Evolutionary conservation across 176 grass and related monocot genomes (phyloP), one percentile per base, ranked within the genome.

Genomic region (Miscanthus lutarioriparius): DNA sequence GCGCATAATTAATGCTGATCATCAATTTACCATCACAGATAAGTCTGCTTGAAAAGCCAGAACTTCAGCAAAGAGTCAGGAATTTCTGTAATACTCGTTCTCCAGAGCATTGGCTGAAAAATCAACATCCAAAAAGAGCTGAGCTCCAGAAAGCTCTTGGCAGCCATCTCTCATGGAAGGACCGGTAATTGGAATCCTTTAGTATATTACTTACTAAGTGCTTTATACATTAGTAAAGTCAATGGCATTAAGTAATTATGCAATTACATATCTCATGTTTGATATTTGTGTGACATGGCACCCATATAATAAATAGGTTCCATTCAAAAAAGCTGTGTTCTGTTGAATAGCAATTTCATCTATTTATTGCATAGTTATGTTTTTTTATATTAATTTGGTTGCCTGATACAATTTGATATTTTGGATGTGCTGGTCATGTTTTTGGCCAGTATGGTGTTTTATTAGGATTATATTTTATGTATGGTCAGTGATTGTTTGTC

Each of bases 141-240:
- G 96, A 98, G 47, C 96, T 98, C 80, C 93, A 94, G 90, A 95
- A 98, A 89, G 96, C 96, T 80, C 91, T 98, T 80, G 96, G 96
- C 63, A 98, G 90, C 85, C 96, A 98, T 95, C 96, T 98, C 53
- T 98, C 96, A 41, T 95, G 93, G 85, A 98, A 98, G 86, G 93
- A 98, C 75, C 93, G 93, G 96, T 95, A 94, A 89, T 83, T 83
- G 56, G 68, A 86, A 86, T 33, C 85, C 67, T 72, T 85, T 73
- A 48, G 62, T 23, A 44, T 35, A 58, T 33, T 67, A 75, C 69
- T 70, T 76, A 12, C 64, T 85, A 22, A 61, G 10, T 15, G 64
- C 7, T 72, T 82, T 86, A 54, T 76, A 39, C 44, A 74, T 73
- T 64, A 47, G 74, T 76, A 83, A 49, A 64, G 16, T 79, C 17